phyloP scores from a whole-genome alignment of 768 basidiomycete genomes.

The Auriscalpium vulgare region DNA sequence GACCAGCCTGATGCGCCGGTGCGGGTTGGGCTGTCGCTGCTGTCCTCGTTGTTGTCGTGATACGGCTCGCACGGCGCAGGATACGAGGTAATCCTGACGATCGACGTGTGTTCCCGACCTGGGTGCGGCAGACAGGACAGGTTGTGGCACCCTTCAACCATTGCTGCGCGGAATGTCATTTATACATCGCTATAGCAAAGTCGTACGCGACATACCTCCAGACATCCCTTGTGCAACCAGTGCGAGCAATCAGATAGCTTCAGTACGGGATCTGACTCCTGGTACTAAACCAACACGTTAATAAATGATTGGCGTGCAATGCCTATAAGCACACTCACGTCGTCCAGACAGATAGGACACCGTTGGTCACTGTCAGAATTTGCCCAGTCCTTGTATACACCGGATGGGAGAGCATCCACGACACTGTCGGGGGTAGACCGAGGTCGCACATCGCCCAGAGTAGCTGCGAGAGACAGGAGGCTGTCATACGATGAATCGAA shows the following conservation, averaged over 20 bases:
- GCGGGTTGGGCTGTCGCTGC: no score
- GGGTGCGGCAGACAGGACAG: slow-evolving; percentile 74
- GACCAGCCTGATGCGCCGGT: no score
- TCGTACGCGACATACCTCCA: slow-evolving; percentile 44
- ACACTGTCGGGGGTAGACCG: slow-evolving; percentile 56
- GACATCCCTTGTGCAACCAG: slow-evolving; percentile 73
- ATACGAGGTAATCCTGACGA: no score
- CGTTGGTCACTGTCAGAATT: slow-evolving; percentile 54
- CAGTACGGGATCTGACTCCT: slow-evolving; percentile 49
- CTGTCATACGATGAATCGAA: slow-evolving; percentile 73
- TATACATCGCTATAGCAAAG: neutral
- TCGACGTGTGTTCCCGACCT: slow-evolving; percentile 25
- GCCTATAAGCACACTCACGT: slow-evolving; percentile 39
- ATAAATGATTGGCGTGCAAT: slow-evolving; percentile 5
- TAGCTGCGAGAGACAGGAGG: slow-evolving; percentile 46
- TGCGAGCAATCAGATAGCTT: slow-evolving; percentile 67
- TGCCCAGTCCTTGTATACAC: slow-evolving; percentile 61
- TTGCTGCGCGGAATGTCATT: slow-evolving; percentile 40
- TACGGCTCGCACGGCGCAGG: no score
- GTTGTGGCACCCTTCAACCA: slow-evolving; percentile 73
- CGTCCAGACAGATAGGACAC: slow-evolving; percentile 81
- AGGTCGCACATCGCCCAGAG: slow-evolving; percentile 63
- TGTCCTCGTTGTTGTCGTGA: no score
- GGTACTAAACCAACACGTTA: slow-evolving; percentile 43
- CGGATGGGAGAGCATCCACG: slow-evolving; percentile 51